Conservation (phyloP, 306 rosid species). For the Rosa persica region DNA sequence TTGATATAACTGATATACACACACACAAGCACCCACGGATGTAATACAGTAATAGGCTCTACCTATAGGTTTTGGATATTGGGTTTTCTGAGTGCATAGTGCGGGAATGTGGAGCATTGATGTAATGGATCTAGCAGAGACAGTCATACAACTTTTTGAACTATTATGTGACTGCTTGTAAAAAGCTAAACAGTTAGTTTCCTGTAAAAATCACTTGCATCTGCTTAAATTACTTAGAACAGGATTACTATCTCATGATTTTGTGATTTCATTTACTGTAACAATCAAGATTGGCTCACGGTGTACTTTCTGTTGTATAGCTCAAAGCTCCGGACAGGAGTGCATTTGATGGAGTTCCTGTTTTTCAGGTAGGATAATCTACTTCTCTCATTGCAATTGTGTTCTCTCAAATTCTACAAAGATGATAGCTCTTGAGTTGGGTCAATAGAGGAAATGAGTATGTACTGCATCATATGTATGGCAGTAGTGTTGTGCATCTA, state of each 20-base stretch:
- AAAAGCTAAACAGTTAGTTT: not conserved
- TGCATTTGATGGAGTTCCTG: slow-evolving; percentile 94
- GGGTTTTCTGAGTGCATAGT: not conserved
- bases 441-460: not conserved
- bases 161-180: not conserved
- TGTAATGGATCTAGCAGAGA: not conserved
- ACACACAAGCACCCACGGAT: not conserved
- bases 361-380: slow-evolving; percentile 71
- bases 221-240: not conserved
- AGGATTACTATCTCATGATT: not conserved
- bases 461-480: not conserved
- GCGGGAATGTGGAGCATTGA: not conserved
- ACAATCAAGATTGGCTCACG: slow-evolving; percentile 22
- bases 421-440: not conserved
- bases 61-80: not conserved
- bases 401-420: slow-evolving; percentile 6
- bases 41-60: not conserved
- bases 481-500: not conserved
- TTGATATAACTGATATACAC: not conserved
- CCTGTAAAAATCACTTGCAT: not conserved
- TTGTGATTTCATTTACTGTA: slow-evolving; percentile 15
- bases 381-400: slow-evolving; percentile 17
- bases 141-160: not conserved
- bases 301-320: slow-evolving; percentile 37
- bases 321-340: slow-evolving; percentile 56